Base-by-base conservation (phyloP, 2,329 filamentous ascomycete genomes). In the Cordyceps javanica region DNA sequence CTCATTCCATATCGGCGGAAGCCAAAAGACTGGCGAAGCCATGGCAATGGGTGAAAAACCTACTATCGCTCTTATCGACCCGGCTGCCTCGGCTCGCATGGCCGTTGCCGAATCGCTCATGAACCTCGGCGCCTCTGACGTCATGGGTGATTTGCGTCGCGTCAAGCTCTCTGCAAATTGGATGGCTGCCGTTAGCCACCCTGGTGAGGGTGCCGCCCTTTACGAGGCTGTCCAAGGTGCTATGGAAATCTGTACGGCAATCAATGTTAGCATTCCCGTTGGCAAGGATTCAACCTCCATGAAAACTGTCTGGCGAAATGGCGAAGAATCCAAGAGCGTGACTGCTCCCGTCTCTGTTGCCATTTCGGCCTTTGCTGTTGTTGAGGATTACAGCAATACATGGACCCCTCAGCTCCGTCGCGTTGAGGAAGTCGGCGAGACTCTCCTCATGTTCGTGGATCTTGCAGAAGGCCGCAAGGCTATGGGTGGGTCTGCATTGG, bases 251-350 rank as follows among this genome's bases (percentile, higher is more conserved):
- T 99, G 94, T 73, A 91, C 91, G 2, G 81, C 89, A 65, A 80
- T 97, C n/a, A 91, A 90, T 34, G 85, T 99, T 60, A 91, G 89
- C 58, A 97, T 99, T 60, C 94, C 94, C 4, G 94, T 97, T 9
- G 94, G 94, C 57, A 97, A 99, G 75, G 94, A 99, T 72, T 97
- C 93, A 0, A 96, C 95, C 73, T 97, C 92, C 3, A 97, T 99
- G 94, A 97, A 97, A 79, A 93, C 95, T 67, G 91, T 91, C 57
- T 97, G 94, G 94, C 88, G 85, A 68, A 89, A 93, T 63, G 77
- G 78, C 60, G 76, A 81, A 19, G 80, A 89, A 61, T 75, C 81
- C 14, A 94, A 89, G 75, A 92, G 92, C 63, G 93, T 97, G 51
- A 97, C 91, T 38, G 90, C 94, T 5, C 94, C 94, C 1, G 83